Percentiles rank a stretch among this genome's conserved stretches.
Evolutionary conservation across 1,284 basidiomycete species (phyloP).

Genomic region (Rhodotorula sp.): DNA sequence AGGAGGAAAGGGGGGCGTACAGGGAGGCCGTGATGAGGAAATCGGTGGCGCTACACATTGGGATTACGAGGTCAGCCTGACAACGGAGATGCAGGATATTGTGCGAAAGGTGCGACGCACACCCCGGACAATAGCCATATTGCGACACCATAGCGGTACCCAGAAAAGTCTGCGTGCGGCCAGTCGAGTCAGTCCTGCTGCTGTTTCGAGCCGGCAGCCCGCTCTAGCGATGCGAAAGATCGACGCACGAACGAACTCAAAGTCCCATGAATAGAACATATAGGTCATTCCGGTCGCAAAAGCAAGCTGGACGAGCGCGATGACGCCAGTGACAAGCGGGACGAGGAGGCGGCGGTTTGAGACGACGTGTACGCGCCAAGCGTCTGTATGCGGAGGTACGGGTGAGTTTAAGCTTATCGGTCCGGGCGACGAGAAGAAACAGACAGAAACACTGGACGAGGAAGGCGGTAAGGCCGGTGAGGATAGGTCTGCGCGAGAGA

Average conservation of each 20-base stretch:
- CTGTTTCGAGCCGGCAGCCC: too few species aligned
- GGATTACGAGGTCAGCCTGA: background rate
- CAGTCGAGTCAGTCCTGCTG: background rate
- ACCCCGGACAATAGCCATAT: constrained; percentile 14
- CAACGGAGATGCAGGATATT: accelerated
- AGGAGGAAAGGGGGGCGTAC: background rate
- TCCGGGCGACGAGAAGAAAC: background rate
- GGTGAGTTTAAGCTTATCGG: background rate
- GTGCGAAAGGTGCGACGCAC: background rate
- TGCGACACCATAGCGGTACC: constrained; percentile 11
- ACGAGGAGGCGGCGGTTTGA: background rate
- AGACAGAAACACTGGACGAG: constrained; percentile 3
- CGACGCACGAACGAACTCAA: background rate
- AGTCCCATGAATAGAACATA: background rate
- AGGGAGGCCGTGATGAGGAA: constrained; percentile 14
- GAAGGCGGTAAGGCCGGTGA: constrained; percentile 13
- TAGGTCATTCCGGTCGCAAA: constrained; percentile 4
- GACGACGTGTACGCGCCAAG: constrained; percentile 10
- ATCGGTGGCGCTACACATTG: constrained; percentile 1
- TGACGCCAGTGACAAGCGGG: background rate
- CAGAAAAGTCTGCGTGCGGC: background rate
- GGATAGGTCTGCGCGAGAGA: background rate
- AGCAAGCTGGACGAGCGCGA: background rate
- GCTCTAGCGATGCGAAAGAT: too few species aligned
- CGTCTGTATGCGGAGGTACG: background rate